Evolutionary conservation across 2,329 filamentous ascomycete species (phyloP), one percentile per base, ranked within the genome.

Genomic region (Trichoderma sp.): DNA sequence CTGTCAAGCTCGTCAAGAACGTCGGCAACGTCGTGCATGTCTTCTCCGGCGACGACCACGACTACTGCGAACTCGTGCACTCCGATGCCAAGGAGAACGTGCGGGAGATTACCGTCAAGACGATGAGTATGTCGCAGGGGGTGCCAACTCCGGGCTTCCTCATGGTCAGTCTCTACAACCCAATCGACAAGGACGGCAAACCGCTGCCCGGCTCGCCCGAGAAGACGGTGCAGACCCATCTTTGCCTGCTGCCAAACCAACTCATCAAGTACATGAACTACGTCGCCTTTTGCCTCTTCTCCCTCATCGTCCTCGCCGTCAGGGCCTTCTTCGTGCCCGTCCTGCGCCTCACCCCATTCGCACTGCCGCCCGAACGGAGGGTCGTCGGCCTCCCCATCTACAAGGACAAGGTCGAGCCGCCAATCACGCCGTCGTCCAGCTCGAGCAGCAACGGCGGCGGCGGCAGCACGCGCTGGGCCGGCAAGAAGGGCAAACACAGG

Each of bases 41-140:
- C 52, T 99, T 98, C 76, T 97, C 93, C 0, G 95, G 95, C 12
- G 95, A 99, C 74, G 95, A 99, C 76, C 95, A 99, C 80, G 95
- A 99, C 80, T 97, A 98, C 80, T 99, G 95, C 80, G 94, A 97
- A 74, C 81, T 98, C 7, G 84, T 89, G 0, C 95, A 99, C 78
- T 87, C 89, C 3, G 84, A 87, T 19, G 87, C 89, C 68, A 89
- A 89, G 70, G 85, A 84, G 37, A 86, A 84, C 29, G 87, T 90
- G 35, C 84, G 83, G 58, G 95, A 99, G 77, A 96, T 97, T 71
- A 99, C 95, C 0, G 93, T 98, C 73, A 99, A 99, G 81, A 94
- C 91, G 75, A 88, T 96, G 72, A 96, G 90, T 74, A 97, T 94
- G 93, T 93, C 93, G 19, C 98, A 98, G 95, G 94, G 95, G 9